A percentile compares a stretch with the other conserved stretches of the same genome.
These are phyloP conservation scores for Claviceps sp. DNA, from an alignment of 2,329 filamentous ascomycete species.

Conservation along the genomic window DNA sequence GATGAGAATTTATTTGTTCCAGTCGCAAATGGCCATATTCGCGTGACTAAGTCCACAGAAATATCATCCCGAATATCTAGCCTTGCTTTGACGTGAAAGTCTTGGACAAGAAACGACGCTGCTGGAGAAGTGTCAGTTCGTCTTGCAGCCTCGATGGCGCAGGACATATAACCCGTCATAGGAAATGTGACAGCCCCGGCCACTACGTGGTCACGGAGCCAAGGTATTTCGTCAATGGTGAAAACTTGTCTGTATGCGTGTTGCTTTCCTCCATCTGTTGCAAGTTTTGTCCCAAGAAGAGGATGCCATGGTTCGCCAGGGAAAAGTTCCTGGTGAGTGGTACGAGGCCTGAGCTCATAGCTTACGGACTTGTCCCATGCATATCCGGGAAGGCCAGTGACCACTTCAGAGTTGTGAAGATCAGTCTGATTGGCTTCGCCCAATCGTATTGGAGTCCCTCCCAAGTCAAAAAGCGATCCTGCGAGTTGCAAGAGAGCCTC, in stretches of 20 bases:
- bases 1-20: conserved; percentile 9
- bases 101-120: conserved; percentile 5
- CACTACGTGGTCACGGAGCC: not conserved
- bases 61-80: conserved; percentile 16
- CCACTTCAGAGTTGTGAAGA: too few species aligned
- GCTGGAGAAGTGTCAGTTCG: not conserved
- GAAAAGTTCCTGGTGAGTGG: too few species aligned
- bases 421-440: not conserved
- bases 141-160: conserved; percentile 18
- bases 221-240: not conserved
- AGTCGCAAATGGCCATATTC: conserved; percentile 9
- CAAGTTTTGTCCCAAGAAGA: too few species aligned
- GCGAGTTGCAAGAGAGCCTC: not conserved
- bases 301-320: not conserved
- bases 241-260: not conserved
- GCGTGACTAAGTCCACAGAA: conserved; percentile 14
- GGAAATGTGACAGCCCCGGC: not conserved
- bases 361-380: not conserved
- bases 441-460: not conserved
- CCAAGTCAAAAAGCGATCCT: not conserved
- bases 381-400: not conserved
- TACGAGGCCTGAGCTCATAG: not conserved
- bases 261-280: too few species aligned
- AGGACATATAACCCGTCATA: conserved; percentile 5
- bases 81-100: conserved; percentile 10